Evolutionary conservation across 306 rosid genomes (phyloP).

Genomic region (Cucurbita maxima): DNA sequence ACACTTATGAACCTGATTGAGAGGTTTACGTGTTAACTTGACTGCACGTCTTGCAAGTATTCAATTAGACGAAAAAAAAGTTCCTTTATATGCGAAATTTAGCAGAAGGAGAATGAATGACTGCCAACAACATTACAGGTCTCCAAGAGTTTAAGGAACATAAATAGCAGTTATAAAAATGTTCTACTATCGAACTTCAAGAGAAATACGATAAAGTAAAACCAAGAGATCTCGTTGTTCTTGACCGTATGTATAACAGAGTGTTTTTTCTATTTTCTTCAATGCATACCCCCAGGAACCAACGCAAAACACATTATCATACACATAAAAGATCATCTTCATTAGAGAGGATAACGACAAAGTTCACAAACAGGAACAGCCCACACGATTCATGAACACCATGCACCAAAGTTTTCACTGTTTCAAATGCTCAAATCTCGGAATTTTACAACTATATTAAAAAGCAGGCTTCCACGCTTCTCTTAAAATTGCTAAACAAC

Average conservation of each 20-base stretch:
- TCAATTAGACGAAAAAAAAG: background rate
- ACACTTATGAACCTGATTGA: constrained; percentile 83
- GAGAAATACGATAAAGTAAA: background rate
- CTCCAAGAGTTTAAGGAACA: background rate
- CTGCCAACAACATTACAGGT: background rate
- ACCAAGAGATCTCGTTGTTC: background rate
- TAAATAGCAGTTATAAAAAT: background rate
- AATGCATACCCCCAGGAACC: background rate
- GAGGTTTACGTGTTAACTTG: constrained; percentile 6
- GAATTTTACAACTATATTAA: background rate
- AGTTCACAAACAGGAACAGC: background rate
- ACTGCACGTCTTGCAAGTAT: background rate
- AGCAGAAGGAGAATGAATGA: background rate
- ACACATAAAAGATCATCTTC: background rate
- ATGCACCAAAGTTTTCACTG: background rate
- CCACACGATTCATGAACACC: background rate
- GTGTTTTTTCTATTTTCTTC: background rate
- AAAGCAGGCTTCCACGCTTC: background rate
- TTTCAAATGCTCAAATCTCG: background rate
- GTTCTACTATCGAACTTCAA: background rate
- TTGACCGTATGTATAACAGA: no score
- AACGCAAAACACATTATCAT: background rate
- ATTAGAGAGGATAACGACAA: background rate
- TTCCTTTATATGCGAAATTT: background rate
- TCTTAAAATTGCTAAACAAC: background rate